phyloP scores from a whole-genome alignment of 371 early-diverging fungal species.

The Mucor indicus region DNA sequence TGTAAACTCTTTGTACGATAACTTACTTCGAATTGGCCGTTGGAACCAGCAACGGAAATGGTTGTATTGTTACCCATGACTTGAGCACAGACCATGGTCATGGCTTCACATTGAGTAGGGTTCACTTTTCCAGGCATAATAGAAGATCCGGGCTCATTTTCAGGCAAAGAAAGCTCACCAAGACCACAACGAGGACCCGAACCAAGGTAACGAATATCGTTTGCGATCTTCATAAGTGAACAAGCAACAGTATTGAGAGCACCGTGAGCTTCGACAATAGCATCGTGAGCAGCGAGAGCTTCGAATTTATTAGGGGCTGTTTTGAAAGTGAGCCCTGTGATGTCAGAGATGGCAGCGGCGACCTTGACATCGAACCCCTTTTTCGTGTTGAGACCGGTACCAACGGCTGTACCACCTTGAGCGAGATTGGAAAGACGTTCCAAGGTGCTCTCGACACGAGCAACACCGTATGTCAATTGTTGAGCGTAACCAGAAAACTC shows the following conservation, averaged over 20 bases:
- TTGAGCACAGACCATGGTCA: conserved; percentile 93
- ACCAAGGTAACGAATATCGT: conserved; percentile 86
- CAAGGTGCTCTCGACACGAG: conserved; percentile 68
- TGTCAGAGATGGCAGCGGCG: conserved; percentile 68
- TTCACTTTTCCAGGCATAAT: conserved; percentile 96
- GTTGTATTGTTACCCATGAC: conserved; percentile 88
- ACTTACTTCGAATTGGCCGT: conserved; percentile 82
- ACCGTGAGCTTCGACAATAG: conserved; percentile 85
- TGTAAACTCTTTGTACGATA: too few species aligned
- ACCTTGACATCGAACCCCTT: conserved; percentile 75
- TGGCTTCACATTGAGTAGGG: conserved; percentile 91
- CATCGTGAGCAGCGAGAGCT: conserved; percentile 88
- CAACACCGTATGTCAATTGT: conserved; percentile 73
- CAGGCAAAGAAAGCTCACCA: conserved; percentile 83
- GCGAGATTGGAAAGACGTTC: conserved; percentile 78
- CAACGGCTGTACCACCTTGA: conserved; percentile 91
- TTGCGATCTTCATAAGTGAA: conserved; percentile 90
- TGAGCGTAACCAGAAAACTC: conserved; percentile 88
- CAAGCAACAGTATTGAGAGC: conserved; percentile 81
- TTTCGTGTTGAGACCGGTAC: conserved; percentile 84
- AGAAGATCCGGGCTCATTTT: conserved; percentile 90
- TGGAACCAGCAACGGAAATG: conserved; percentile 77
- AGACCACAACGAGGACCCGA: conserved; percentile 91
- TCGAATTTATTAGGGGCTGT: conserved; percentile 94
- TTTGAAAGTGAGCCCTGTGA: conserved; percentile 73